Evolutionary conservation across 2,329 filamentous ascomycete genomes (phyloP).

Genomic region (Fusarium buharicum): DNA sequence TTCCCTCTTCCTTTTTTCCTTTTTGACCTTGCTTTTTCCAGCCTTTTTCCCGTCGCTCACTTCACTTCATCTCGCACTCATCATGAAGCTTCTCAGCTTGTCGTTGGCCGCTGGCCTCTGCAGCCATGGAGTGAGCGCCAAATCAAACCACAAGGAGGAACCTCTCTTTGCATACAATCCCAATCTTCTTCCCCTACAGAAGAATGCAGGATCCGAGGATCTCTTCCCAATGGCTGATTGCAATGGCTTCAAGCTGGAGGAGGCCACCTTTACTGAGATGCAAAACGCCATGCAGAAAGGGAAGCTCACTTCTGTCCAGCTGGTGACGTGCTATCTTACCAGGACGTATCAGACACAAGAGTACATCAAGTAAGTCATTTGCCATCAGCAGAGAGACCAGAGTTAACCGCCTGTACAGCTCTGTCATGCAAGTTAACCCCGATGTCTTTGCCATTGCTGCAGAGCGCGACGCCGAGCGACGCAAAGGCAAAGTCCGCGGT

Average conservation of each 20-base stretch:
- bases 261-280: slow-evolving; percentile 75
- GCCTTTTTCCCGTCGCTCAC: background rate
- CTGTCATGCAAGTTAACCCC: slow-evolving; percentile 74
- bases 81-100: slow-evolving; percentile 39
- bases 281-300: slow-evolving; percentile 67
- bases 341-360: slow-evolving; percentile 70
- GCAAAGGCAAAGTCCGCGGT: slow-evolving; percentile 65
- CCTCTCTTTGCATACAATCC: slow-evolving; percentile 41
- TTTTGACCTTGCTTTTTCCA: background rate
- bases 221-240: slow-evolving; percentile 73
- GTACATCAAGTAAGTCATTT: slow-evolving; percentile 67
- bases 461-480: slow-evolving; percentile 69
- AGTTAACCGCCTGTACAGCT: slow-evolving; percentile 48
- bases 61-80: background rate
- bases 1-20: slow-evolving; percentile 2
- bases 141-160: slow-evolving; percentile 18
- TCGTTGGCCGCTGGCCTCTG: slow-evolving; percentile 41
- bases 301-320: slow-evolving; percentile 65
- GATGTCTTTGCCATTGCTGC: slow-evolving; percentile 71
- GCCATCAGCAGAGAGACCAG: background rate
- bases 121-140: slow-evolving; percentile 25
- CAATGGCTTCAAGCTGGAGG: slow-evolving; percentile 69
- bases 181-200: slow-evolving; percentile 49
- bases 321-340: slow-evolving; percentile 71
- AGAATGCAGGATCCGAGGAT: slow-evolving; percentile 51